Conservation (phyloP, 2,329 filamentous ascomycete species). For the Aspergillus sergii region DNA sequence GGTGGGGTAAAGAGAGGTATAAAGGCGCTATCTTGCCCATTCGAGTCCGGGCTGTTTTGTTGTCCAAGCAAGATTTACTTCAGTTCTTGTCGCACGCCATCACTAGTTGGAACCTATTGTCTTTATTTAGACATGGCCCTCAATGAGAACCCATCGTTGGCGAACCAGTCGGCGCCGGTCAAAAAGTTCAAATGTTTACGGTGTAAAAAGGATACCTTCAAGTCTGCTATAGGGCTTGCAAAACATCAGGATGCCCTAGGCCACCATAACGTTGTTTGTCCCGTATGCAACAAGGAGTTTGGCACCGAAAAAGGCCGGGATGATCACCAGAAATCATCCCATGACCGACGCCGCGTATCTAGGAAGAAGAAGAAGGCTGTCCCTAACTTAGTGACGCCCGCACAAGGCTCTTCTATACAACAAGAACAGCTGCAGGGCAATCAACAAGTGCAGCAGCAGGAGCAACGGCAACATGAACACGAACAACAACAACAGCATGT, state of each 20-base stretch:
- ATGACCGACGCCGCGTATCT: not conserved
- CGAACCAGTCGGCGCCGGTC: not conserved
- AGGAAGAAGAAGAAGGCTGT: not conserved
- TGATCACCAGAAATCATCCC: not conserved
- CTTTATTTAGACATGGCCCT: not conserved
- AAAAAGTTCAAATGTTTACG: constrained; percentile 2
- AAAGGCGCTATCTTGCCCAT: not conserved
- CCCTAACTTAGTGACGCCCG: not conserved
- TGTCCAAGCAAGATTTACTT: not conserved
- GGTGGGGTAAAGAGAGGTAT: not conserved
- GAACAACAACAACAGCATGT: not conserved
- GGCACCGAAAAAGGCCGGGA: not conserved
- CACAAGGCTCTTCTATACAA: not conserved
- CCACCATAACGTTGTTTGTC: not conserved
- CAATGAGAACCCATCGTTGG: not conserved
- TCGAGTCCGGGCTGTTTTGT: not conserved
- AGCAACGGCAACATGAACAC: not conserved
- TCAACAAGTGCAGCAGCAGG: not conserved
- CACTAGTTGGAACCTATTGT: not conserved
- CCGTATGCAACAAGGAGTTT: constrained; percentile 1
- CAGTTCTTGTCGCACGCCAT: not conserved
- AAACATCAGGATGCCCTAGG: constrained; percentile 8
- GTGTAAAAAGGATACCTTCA: constrained; percentile 9
- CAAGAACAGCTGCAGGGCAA: not conserved
- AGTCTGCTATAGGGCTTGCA: constrained; percentile 2